phyloP scores from a whole-genome alignment of 2,329 filamentous ascomycete genomes.

The Shiraia sp. region DNA sequence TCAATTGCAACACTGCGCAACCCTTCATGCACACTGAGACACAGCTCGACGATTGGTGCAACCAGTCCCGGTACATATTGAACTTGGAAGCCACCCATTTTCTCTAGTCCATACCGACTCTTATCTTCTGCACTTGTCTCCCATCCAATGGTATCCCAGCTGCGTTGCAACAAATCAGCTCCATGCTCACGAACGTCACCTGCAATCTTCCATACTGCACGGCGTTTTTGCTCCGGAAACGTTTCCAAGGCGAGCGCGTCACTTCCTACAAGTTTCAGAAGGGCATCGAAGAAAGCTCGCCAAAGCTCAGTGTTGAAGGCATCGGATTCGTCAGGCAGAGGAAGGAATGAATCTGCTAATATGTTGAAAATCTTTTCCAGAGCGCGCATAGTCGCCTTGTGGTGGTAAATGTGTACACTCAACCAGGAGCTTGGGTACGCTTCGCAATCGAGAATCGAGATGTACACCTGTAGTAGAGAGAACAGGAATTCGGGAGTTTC shows the following conservation, averaged over 20 bases:
- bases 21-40: slow-evolving; percentile 92
- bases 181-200: slow-evolving; percentile 93
- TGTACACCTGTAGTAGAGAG: slow-evolving; percentile 79
- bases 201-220: slow-evolving; percentile 98
- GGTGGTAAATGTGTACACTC: slow-evolving; percentile 89
- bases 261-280: slow-evolving; percentile 87
- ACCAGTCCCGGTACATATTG: slow-evolving; percentile 95
- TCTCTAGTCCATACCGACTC: slow-evolving; percentile 74
- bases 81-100: slow-evolving; percentile 95
- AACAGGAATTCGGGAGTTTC: slow-evolving; percentile 76
- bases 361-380: slow-evolving; percentile 81
- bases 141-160: slow-evolving; percentile 97
- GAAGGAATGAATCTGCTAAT: slow-evolving; percentile 80
- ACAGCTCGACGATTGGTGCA: slow-evolving; percentile 88
- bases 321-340: slow-evolving; percentile 88
- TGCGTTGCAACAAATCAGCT: slow-evolving; percentile 79
- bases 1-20: slow-evolving; percentile 88
- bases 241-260: slow-evolving; percentile 89
- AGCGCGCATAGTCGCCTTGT: slow-evolving; percentile 84
- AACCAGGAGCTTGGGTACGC: slow-evolving; percentile 90
- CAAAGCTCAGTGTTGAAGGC: slow-evolving; percentile 91
- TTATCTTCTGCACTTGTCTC: slow-evolving; percentile 82
- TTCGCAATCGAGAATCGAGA: slow-evolving; percentile 85
- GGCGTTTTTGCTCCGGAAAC: slow-evolving; percentile 93
- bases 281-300: slow-evolving; percentile 88